phyloP scores from a whole-genome alignment of 1,284 basidiomycete species.

The Malassezia cuniculi region DNA sequence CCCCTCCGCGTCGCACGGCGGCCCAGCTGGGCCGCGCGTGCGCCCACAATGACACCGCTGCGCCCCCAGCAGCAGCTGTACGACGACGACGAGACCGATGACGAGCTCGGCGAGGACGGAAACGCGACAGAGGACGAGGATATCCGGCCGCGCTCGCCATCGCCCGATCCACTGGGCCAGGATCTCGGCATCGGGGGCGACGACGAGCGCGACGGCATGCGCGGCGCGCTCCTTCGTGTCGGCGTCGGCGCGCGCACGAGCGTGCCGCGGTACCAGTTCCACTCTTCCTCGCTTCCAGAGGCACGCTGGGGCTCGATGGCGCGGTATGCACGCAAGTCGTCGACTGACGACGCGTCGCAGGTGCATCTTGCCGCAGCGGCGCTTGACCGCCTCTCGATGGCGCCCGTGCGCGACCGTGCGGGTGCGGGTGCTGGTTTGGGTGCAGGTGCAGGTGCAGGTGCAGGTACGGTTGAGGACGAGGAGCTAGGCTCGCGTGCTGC shows the following conservation, averaged over 20 bases:
- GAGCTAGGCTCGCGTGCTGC: too few species aligned
- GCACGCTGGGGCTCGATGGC: too few species aligned
- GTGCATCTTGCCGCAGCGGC: slow-evolving; percentile 13
- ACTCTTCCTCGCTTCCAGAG: too few species aligned
- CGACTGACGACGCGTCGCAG: slow-evolving; percentile 7
- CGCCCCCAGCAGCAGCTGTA: slow-evolving; percentile 2
- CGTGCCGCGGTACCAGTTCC: background rate
- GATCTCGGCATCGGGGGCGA: background rate
- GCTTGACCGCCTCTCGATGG: slow-evolving; percentile 14
- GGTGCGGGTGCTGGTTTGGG: too few species aligned
- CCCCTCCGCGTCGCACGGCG: slow-evolving; percentile 10
- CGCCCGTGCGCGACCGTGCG: too few species aligned
- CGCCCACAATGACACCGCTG: slow-evolving; percentile 12
- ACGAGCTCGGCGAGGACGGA: slow-evolving; percentile 31
- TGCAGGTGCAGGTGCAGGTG: too few species aligned
- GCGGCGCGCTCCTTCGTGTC: background rate
- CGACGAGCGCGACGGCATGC: background rate
- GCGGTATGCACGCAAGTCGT: background rate
- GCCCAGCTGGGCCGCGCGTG: slow-evolving; percentile 5
- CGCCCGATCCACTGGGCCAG: background rate
- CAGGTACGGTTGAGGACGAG: too few species aligned
- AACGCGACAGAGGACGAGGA: slow-evolving; percentile 35
- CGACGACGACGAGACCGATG: slow-evolving; percentile 43
- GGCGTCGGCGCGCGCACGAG: background rate
- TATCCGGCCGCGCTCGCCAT: slow-evolving; percentile 1